A percentile compares a stretch with the other conserved stretches of the same genome.
phyloP scores from a whole-genome alignment of 2,329 filamentous ascomycete genomes.

The Phoma sp. region DNA sequence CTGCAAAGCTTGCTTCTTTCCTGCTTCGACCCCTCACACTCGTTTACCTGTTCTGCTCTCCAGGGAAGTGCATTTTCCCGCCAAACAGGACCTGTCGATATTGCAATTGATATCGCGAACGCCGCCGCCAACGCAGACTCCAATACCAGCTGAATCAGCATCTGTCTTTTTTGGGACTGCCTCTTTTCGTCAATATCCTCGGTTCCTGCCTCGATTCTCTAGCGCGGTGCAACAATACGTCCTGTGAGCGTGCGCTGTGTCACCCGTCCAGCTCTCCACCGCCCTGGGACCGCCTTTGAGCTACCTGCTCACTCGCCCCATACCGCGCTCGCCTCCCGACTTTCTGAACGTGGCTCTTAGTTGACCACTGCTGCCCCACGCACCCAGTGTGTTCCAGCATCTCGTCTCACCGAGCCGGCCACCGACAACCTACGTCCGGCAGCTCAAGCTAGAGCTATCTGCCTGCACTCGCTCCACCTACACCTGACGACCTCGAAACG shows the following conservation, averaged over 20 bases:
- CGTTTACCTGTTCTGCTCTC: constrained; percentile 27
- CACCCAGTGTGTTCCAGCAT: constrained; percentile 12
- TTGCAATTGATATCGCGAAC: background rate
- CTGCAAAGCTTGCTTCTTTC: constrained; percentile 22
- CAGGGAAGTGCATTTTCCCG: constrained; percentile 9
- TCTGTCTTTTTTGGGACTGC: constrained; percentile 18
- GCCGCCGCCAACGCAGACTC: constrained; percentile 8
- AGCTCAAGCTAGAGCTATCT: constrained; percentile 16
- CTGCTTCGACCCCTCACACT: constrained; percentile 31
- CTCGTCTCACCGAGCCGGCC: constrained; percentile 13
- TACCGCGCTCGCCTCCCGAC: constrained; percentile 22
- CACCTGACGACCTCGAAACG: constrained; percentile 22
- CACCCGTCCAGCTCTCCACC: constrained; percentile 32
- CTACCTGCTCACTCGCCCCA: constrained; percentile 20
- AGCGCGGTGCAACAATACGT: constrained; percentile 36
- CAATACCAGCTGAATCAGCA: constrained; percentile 19
- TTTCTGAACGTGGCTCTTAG: constrained; percentile 20
- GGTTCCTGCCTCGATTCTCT: constrained; percentile 35
- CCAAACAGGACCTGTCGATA: constrained; percentile 14
- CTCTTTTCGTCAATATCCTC: constrained; percentile 20
- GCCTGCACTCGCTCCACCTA: constrained; percentile 18
- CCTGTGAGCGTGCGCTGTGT: constrained; percentile 38
- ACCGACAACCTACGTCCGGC: constrained; percentile 2
- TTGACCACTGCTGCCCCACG: constrained; percentile 9
- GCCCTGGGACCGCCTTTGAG: constrained; percentile 24